A percentile compares a stretch with the other conserved stretches of the same genome.
Conservation (phyloP, 495 filamentous ascomycete species). For the Xylaria flabelliformis region DNA sequence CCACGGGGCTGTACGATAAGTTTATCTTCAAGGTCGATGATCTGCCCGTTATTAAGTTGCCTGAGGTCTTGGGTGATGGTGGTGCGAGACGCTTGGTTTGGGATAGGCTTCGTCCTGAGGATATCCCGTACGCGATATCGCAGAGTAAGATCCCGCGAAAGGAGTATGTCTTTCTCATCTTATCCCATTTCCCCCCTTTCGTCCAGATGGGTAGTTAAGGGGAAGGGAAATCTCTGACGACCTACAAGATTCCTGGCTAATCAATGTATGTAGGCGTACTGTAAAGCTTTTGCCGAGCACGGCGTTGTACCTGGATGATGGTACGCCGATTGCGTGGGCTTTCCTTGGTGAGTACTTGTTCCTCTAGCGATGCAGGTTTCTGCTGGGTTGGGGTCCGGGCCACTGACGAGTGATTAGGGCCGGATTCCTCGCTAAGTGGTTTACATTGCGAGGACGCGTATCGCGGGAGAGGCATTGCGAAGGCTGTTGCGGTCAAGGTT, state of each 20-base stretch:
- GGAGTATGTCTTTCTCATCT: constrained; percentile 41
- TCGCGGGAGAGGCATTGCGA: constrained; percentile 52
- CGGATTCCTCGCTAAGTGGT: constrained; percentile 37
- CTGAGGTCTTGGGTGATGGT: constrained; percentile 22
- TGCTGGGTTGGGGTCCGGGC: not conserved
- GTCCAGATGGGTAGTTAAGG: not conserved
- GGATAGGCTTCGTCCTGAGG: constrained; percentile 39
- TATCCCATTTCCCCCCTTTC: not conserved
- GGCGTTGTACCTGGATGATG: constrained; percentile 43
- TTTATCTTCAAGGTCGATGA: constrained; percentile 48
- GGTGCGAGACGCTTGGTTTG: constrained; percentile 46
- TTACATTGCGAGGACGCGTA: constrained; percentile 47
- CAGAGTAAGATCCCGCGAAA: constrained; percentile 43
- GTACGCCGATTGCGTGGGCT: constrained; percentile 51
- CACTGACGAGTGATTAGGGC: constrained; percentile 22
- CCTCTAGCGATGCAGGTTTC: not conserved
- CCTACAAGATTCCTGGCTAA: not conserved
- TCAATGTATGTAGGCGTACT: constrained; percentile 36
- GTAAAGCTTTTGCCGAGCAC: constrained; percentile 46
- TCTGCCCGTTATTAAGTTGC: constrained; percentile 31
- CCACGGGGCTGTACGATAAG: constrained; percentile 46
- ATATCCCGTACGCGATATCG: constrained; percentile 43
- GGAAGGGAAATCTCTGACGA: not conserved
- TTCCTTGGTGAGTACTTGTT: constrained; percentile 42
- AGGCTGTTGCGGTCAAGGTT: constrained; percentile 49